phyloP scores from a whole-genome alignment of 2,329 filamentous ascomycete species.

The Fusarium sacchari region DNA sequence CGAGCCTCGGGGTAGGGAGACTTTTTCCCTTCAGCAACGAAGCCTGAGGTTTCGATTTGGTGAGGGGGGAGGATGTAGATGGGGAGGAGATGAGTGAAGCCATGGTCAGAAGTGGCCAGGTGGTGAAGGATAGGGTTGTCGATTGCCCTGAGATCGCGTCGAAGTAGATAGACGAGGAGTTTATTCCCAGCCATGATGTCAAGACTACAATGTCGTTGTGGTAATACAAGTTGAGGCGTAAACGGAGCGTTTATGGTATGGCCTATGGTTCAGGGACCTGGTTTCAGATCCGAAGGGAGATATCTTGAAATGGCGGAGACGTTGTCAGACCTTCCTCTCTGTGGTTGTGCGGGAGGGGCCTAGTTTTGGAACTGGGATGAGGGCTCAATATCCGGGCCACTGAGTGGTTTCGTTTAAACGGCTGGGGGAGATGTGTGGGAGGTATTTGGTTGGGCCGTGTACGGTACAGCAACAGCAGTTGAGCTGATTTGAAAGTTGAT shows the following conservation, averaged over 20 bases:
- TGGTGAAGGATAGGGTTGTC: constrained; percentile 80
- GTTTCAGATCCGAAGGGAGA: not conserved
- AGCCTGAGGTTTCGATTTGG: constrained; percentile 80
- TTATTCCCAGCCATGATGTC: constrained; percentile 52
- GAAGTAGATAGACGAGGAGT: constrained; percentile 75
- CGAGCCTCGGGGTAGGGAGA: constrained; percentile 76
- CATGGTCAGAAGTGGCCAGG: constrained; percentile 60
- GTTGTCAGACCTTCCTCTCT: constrained; percentile 8
- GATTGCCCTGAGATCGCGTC: constrained; percentile 76
- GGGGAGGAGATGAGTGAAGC: constrained; percentile 76
- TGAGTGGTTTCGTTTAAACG: not conserved
- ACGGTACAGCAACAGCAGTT: constrained; percentile 1
- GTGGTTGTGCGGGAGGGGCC: constrained; percentile 12
- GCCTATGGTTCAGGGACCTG: not conserved
- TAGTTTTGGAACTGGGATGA: constrained; percentile 2
- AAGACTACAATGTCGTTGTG: not conserved
- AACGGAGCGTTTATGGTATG: not conserved
- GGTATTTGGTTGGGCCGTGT: constrained; percentile 2
- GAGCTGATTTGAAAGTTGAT: not conserved
- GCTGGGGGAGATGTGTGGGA: not conserved
- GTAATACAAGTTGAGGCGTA: not conserved
- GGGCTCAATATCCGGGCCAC: constrained; percentile 4
- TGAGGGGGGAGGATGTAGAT: constrained; percentile 75
- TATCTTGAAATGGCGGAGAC: constrained; percentile 6
- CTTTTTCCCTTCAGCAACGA: constrained; percentile 63